These are phyloP conservation scores for Dactylonectria macrodidyma DNA, from an alignment of 2,329 filamentous ascomycete species.

Conservation along the genomic window DNA sequence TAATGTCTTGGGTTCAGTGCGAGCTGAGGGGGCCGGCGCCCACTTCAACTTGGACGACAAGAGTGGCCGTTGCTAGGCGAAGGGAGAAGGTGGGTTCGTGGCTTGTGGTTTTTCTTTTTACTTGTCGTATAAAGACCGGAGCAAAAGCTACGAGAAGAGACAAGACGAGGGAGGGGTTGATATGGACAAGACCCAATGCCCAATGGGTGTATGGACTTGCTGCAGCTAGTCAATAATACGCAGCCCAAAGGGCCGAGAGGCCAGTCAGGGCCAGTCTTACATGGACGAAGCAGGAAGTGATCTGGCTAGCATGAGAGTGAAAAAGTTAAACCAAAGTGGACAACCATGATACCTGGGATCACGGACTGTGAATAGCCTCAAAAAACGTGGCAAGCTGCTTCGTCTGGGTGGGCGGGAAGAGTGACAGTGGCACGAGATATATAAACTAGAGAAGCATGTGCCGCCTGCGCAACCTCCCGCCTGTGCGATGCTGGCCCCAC, in stretches of 20 bases:
- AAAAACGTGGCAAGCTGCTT: neutral
- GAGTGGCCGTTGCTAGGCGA: neutral
- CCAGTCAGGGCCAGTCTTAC: constrained; percentile 2
- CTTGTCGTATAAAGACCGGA: constrained; percentile 4
- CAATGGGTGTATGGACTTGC: neutral
- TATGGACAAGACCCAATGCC: constrained; percentile 12
- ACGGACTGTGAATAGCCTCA: constrained; percentile 19
- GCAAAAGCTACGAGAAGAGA: neutral
- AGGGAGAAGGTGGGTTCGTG: constrained; percentile 20
- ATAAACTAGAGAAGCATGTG: constrained; percentile 1
- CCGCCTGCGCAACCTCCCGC: neutral
- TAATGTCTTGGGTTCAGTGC: constrained; percentile 40
- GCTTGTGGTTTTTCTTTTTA: constrained; percentile 23
- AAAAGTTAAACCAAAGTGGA: neutral
- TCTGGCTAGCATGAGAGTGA: neutral
- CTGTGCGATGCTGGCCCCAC: neutral
- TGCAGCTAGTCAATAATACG: constrained; percentile 11
- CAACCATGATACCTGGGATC: neutral
- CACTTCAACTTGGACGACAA: neutral
- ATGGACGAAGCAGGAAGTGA: constrained; percentile 2
- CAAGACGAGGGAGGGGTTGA: constrained; percentile 5
- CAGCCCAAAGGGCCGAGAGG: neutral
- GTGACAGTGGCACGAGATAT: neutral
- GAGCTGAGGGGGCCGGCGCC: neutral
- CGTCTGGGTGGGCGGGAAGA: neutral